Evolutionary conservation across 2,329 filamentous ascomycete species (phyloP).

Genomic region (Thelonectria olida): DNA sequence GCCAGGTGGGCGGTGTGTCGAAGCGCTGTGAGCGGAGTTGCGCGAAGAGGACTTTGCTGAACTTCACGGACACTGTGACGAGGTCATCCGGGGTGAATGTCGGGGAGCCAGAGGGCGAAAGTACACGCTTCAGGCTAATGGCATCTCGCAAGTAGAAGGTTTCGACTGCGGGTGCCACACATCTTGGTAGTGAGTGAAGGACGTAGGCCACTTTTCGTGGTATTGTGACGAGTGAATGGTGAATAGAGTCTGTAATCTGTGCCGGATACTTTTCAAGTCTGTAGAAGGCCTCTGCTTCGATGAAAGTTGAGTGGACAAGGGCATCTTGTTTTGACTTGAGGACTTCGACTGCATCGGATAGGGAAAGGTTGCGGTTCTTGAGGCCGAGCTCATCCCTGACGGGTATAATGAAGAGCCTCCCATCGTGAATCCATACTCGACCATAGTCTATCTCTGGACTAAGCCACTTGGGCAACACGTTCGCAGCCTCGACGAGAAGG

Average conservation of each 20-base stretch:
- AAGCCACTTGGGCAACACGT: constrained; percentile 86
- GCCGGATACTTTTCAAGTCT: constrained; percentile 84
- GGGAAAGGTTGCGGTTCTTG: constrained; percentile 59
- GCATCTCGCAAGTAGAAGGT: constrained; percentile 93
- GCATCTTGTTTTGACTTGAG: constrained; percentile 65
- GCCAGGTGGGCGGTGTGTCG: constrained; percentile 66
- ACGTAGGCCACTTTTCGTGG: constrained; percentile 85
- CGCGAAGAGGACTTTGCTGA: constrained; percentile 90
- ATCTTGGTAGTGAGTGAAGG: constrained; percentile 76
- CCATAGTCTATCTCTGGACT: constrained; percentile 90
- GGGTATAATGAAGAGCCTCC: constrained; percentile 79
- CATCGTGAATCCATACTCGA: constrained; percentile 87
- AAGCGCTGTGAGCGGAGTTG: constrained; percentile 91
- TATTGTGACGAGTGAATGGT: constrained; percentile 76
- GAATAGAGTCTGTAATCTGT: constrained; percentile 78
- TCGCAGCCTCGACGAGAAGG: constrained; percentile 91
- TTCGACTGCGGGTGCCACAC: constrained; percentile 86
- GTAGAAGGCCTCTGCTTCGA: constrained; percentile 92
- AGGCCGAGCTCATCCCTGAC: constrained; percentile 46
- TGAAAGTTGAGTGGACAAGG: constrained; percentile 75
- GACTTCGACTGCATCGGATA: constrained; percentile 70
- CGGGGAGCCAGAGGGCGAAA: constrained; percentile 62
- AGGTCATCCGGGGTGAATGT: constrained; percentile 81
- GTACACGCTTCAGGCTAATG: constrained; percentile 74
- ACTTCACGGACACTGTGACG: constrained; percentile 79